Evolutionary conservation across 129 eudicot species (phyloP), one percentile per base, ranked within the genome.

Genomic region (Erigeron canadensis): DNA sequence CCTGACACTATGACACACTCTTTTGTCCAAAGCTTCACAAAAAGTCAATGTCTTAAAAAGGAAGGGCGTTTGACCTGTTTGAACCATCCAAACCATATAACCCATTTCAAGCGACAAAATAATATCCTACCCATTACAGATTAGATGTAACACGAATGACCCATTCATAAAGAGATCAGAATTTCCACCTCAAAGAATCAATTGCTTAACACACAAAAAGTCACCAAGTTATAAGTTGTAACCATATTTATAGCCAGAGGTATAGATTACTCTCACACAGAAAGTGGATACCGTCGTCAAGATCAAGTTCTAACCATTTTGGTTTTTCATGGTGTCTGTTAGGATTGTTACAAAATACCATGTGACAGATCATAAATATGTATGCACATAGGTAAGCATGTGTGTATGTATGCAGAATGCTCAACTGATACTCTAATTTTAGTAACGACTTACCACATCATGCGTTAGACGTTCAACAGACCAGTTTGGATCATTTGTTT

Each of bases 381-480:
- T 28, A 48, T 48, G 18, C 15, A 48, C n/a, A 48, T n/a, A 28
- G 34, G 18, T 48, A 48, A 1, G 15, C 16, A 48, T 48, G 18
- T 48, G 15, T 48, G 18, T 15, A 48, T 48, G 55, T 13, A 48
- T 48, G 6, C 5, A 4, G 15, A 48, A 48, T 2, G 55, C 16
- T 48, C 18, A 48, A 5, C 55, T 48, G 55, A 48, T 48, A 47
- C n/a, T 47, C 17, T 1, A 17, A 48, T 48, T 17, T 48, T 48
- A 55, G 19, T 16, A 19, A 11, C 5, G 21, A 86, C 89, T 84
- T 86, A 89, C 96, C 13, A 84, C 87, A 82, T 89, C 92, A 72
- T 86, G 89, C 45, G 75, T 74, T 72, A 75, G 70, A 81, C 34
- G 90, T 63, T 82, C 92, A 76, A 34, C 73, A 18, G 92, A 80